Evolutionary conservation across 495 filamentous ascomycete species (phyloP).

Genomic region (Talaromyces ruber): DNA sequence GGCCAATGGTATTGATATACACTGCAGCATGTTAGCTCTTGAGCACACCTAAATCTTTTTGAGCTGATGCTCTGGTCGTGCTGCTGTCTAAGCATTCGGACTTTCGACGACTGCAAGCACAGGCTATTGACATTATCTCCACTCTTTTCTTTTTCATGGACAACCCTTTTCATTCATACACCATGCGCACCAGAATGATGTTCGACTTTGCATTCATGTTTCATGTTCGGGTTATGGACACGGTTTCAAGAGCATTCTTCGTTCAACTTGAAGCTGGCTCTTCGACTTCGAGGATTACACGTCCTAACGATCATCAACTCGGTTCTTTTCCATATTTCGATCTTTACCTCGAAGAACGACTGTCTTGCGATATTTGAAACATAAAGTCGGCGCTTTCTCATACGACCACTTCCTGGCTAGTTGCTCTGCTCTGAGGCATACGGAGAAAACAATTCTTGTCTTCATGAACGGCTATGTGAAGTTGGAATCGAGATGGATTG

Average conservation of each 20-base stretch:
- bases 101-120: conserved; percentile 1
- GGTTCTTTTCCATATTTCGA: not conserved
- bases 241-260: not conserved
- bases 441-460: conserved; percentile 1
- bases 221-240: not conserved
- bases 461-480: not conserved
- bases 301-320: not conserved
- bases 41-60: conserved; percentile 19
- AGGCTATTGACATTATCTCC: not conserved
- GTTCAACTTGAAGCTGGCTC: not conserved
- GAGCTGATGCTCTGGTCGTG: conserved; percentile 2
- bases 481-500: not conserved
- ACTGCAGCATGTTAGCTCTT: conserved; percentile 18
- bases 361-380: not conserved
- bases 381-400: not conserved
- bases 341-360: not conserved
- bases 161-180: conserved; percentile 1
- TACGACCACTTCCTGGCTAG: conserved; percentile 1
- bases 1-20: conserved; percentile 56
- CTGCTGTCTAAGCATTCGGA: not conserved
- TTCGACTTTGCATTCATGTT: not conserved
- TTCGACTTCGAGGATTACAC: not conserved
- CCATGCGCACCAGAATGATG: conserved; percentile 1
- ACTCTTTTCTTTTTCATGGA: not conserved
- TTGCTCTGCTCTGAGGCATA: conserved; percentile 3